These are phyloP conservation scores for Globisporangium lucens DNA, from an alignment of 352 stramenopile species.

Conservation along the genomic window DNA sequence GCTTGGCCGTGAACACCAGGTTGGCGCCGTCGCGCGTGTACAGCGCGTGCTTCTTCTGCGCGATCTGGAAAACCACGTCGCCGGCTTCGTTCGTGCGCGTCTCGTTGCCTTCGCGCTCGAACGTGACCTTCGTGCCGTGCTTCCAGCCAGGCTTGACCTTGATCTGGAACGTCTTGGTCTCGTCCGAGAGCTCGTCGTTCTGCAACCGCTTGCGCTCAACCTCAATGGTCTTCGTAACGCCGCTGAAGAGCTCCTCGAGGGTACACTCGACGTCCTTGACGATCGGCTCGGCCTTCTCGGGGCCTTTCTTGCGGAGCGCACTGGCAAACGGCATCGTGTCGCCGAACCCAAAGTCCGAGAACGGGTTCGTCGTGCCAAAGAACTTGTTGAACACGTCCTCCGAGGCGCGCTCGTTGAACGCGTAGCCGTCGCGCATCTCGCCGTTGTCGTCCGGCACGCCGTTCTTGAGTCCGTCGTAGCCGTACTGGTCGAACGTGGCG, in stretches of 20 bases:
- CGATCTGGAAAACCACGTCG: slow-evolving; percentile 93
- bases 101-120: slow-evolving; percentile 91
- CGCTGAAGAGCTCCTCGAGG: slow-evolving; percentile 91
- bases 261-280: slow-evolving; percentile 66
- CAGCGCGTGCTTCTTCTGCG: slow-evolving; percentile 71
- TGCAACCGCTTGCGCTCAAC: slow-evolving; percentile 81
- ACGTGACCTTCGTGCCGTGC: slow-evolving; percentile 94
- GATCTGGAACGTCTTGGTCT: slow-evolving; percentile 85
- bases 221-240: slow-evolving; percentile 84
- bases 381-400: slow-evolving; percentile 92
- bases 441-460: slow-evolving; percentile 80
- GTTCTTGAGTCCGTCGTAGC: slow-evolving; percentile 92
- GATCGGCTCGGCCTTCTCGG: slow-evolving; percentile 78
- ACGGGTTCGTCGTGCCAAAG: slow-evolving; percentile 91
- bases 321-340: slow-evolving; percentile 83
- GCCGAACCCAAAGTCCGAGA: slow-evolving; percentile 89
- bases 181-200: slow-evolving; percentile 71
- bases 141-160: slow-evolving; percentile 94
- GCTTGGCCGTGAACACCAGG: slow-evolving; percentile 91
- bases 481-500: slow-evolving; percentile 92
- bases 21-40: slow-evolving; percentile 93
- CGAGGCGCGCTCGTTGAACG: slow-evolving; percentile 88
- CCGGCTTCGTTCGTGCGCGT: slow-evolving; percentile 90
- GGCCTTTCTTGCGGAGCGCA: slow-evolving; percentile 66
- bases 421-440: slow-evolving; percentile 79